Conservation (phyloP, 2,329 filamentous ascomycete genomes). For the Colletotrichum aenigma region DNA sequence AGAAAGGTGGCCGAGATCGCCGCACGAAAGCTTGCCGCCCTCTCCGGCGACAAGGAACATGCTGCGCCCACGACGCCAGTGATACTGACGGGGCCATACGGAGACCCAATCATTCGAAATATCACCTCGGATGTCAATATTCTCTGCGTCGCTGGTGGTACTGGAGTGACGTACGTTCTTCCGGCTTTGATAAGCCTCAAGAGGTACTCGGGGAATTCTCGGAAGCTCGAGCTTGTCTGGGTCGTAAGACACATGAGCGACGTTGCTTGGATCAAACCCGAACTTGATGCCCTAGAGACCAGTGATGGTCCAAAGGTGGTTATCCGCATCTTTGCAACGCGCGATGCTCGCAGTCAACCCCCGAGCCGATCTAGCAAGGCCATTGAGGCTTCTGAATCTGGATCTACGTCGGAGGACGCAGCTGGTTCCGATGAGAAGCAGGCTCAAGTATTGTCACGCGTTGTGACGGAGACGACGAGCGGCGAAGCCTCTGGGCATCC, state of each 20-base stretch:
- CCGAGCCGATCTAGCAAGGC: slow-evolving; percentile 23
- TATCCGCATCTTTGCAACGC: slow-evolving; percentile 64
- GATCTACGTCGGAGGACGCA: background rate
- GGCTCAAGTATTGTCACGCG: slow-evolving; percentile 12
- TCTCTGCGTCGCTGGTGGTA: slow-evolving; percentile 43
- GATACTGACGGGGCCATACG: slow-evolving; percentile 68
- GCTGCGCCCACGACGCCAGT: slow-evolving; percentile 51
- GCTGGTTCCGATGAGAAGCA: slow-evolving; percentile 26
- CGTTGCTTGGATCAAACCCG: slow-evolving; percentile 61
- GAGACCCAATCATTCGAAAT: slow-evolving; percentile 49
- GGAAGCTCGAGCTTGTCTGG: slow-evolving; percentile 68
- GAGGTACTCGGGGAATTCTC: slow-evolving; percentile 26
- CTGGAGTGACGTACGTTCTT: slow-evolving; percentile 44
- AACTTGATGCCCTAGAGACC: slow-evolving; percentile 53
- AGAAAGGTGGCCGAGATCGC: slow-evolving; percentile 54
- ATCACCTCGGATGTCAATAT: slow-evolving; percentile 44
- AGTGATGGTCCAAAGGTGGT: slow-evolving; percentile 44
- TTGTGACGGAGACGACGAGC: slow-evolving; percentile 18
- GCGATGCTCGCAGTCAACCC: slow-evolving; percentile 39
- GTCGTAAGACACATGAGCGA: slow-evolving; percentile 60
- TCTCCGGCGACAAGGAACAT: background rate
- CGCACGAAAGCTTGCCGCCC: slow-evolving; percentile 35
- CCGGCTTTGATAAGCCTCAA: slow-evolving; percentile 49
- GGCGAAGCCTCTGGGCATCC: slow-evolving; percentile 37
- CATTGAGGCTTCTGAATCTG: slow-evolving; percentile 1